Evolutionary conservation across 306 rosid species (phyloP).

Genomic region (Gastrolobium bilobum): DNA sequence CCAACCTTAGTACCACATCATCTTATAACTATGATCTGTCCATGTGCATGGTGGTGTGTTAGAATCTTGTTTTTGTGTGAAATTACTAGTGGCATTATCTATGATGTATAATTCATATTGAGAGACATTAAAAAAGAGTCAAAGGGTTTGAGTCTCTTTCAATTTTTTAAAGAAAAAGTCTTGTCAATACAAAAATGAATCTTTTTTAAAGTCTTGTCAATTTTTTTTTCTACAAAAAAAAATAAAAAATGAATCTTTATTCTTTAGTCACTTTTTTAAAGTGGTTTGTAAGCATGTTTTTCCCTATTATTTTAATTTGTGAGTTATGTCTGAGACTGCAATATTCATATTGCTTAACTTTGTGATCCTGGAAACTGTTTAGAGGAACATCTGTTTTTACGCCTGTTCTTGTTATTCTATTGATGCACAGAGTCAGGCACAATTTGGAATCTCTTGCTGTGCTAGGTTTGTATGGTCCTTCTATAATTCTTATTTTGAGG

Average conservation of each 20-base stretch:
- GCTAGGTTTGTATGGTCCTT: slow-evolving; percentile 77
- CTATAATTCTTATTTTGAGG: slow-evolving; percentile 71
- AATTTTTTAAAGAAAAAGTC: not conserved
- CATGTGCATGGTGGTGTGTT: slow-evolving; percentile 2
- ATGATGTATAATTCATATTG: too few relatives aligned
- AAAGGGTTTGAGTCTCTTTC: not conserved
- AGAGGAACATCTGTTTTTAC: not conserved
- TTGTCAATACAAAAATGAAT: slow-evolving; percentile 2
- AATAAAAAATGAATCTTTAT: slow-evolving; percentile 1
- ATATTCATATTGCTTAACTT: slow-evolving; percentile 1
- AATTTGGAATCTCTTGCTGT: slow-evolving; percentile 80
- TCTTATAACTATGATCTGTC: slow-evolving; percentile 18
- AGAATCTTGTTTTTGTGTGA: not conserved
- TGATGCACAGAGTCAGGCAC: slow-evolving; percentile 81
- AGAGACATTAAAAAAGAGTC: too few relatives aligned
- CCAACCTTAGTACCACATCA: not conserved
- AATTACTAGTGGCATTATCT: not conserved
- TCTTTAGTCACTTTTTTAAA: not conserved
- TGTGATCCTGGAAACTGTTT: slow-evolving; percentile 21
- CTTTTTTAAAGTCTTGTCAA: not conserved
- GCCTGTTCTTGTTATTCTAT: slow-evolving; percentile 13
- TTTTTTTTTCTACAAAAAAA: too few relatives aligned
- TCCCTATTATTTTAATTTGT: not conserved
- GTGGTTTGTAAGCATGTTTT: not conserved
- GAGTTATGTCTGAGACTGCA: not conserved